Conservation (phyloP, 164 flowering plant genomes). For the Malania oleifera region DNA sequence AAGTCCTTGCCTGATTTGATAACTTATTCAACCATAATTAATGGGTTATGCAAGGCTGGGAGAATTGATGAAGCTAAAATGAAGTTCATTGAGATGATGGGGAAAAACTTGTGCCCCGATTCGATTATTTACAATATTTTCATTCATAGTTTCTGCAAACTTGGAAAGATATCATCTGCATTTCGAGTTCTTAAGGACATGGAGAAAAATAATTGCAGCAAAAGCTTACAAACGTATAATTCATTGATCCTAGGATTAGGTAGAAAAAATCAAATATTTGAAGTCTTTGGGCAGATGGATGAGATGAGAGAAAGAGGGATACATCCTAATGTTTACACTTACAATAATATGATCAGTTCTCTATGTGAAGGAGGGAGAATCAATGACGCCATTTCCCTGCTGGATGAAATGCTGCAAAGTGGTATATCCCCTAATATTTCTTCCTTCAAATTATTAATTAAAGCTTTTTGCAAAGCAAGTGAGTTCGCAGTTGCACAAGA, state of each 20-base stretch:
- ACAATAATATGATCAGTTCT: constrained; percentile 54
- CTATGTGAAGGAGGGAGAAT: constrained; percentile 66
- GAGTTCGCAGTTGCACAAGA: constrained; percentile 66
- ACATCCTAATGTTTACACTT: constrained; percentile 60
- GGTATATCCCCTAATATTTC: constrained; percentile 57
- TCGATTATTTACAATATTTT: constrained; percentile 58
- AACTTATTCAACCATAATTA: constrained; percentile 71
- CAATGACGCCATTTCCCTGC: constrained; percentile 55
- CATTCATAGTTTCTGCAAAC: constrained; percentile 55
- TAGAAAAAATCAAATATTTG: constrained; percentile 57
- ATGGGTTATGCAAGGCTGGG: constrained; percentile 68
- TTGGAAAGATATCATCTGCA: constrained; percentile 77
- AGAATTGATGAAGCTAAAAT: constrained; percentile 83
- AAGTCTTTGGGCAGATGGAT: constrained; percentile 62
- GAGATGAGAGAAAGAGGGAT: constrained; percentile 79
- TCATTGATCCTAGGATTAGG: constrained; percentile 73
- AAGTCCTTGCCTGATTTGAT: constrained; percentile 73
- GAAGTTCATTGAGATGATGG: constrained; percentile 73
- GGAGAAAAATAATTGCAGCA: constrained; percentile 74
- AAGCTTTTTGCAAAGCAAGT: constrained; percentile 52
- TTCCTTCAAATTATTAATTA: constrained; percentile 58
- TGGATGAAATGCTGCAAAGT: constrained; percentile 74
- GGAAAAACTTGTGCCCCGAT: constrained; percentile 66
- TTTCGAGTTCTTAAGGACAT: constrained; percentile 87
- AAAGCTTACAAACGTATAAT: constrained; percentile 67